Evolutionary conservation across 2,329 filamentous ascomycete species (phyloP).

Genomic region (Trichoderma endophyticum): DNA sequence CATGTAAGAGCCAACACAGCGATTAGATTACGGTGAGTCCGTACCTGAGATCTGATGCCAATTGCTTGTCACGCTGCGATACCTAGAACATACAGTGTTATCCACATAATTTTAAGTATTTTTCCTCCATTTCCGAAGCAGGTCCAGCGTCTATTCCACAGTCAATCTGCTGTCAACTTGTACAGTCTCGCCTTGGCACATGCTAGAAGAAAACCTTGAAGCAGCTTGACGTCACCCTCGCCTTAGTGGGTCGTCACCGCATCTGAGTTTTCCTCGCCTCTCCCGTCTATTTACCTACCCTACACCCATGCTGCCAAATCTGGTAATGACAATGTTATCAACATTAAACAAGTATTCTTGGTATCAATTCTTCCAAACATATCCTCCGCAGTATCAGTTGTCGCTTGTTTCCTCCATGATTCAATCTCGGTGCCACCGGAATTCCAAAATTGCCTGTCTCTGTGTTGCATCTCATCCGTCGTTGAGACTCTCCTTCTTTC

Average conservation of each 20-base stretch:
- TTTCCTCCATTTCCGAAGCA: neutral
- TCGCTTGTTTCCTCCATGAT: neutral
- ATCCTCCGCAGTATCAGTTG: neutral
- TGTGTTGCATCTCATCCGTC: neutral
- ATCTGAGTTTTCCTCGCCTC: neutral
- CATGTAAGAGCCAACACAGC: neutral
- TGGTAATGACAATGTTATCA: neutral
- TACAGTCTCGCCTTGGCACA: neutral
- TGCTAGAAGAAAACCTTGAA: neutral
- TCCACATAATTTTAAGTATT: neutral
- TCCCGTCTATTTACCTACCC: neutral
- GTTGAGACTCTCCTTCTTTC: neutral
- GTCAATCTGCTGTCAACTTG: neutral
- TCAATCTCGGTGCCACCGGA: neutral
- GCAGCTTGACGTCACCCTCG: constrained; percentile 17
- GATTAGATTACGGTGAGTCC: neutral
- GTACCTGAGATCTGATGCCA: neutral
- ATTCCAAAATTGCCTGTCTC: too few relatives aligned
- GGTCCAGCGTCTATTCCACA: neutral
- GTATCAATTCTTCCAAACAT: neutral
- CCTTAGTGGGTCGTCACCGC: neutral
- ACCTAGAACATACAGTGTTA: neutral
- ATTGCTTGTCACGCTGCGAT: neutral
- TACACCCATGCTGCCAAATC: neutral
- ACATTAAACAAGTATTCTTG: neutral